A percentile compares a stretch with the other conserved stretches of the same genome.
phyloP scores from a whole-genome alignment of 1,284 basidiomycete genomes.

The Heterobasidion occidentale region DNA sequence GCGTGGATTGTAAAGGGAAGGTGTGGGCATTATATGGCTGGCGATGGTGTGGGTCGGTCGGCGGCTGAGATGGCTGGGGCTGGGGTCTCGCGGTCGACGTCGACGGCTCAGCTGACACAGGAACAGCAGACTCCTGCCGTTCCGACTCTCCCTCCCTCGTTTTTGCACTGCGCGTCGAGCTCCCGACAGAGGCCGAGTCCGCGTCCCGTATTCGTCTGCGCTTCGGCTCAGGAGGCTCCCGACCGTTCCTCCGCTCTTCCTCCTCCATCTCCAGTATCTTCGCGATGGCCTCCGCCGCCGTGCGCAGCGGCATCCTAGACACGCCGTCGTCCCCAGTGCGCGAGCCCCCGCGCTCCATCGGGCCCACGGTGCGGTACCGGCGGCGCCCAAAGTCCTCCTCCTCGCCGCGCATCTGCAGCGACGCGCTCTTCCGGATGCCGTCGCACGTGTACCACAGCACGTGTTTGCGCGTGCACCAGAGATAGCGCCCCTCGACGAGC shows the following conservation, averaged over 20 bases:
- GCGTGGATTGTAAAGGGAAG: background rate
- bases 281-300: constrained; percentile 13
- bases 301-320: constrained; percentile 11
- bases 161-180: constrained; percentile 1
- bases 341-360: constrained; percentile 12
- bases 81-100: background rate
- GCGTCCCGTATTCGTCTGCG: constrained; percentile 10
- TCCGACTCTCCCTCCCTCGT: background rate
- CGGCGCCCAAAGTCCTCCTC: constrained; percentile 14
- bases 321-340: constrained; percentile 4
- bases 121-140: background rate
- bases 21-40: background rate
- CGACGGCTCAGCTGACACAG: background rate
- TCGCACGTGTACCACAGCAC: constrained; percentile 15
- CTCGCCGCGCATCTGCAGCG: constrained; percentile 14
- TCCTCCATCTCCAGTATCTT: constrained; percentile 14
- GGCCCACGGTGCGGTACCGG: constrained; percentile 10
- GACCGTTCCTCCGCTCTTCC: constrained; percentile 13
- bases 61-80: background rate
- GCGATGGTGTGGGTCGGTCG: background rate
- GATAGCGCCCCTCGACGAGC: constrained; percentile 13
- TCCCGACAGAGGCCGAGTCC: background rate
- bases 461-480: constrained; percentile 15
- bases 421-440: constrained; percentile 15
- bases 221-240: constrained; percentile 11